These are phyloP conservation scores for Karstenula rhodostoma DNA, from an alignment of 2,329 filamentous ascomycete genomes.

Conservation along the genomic window DNA sequence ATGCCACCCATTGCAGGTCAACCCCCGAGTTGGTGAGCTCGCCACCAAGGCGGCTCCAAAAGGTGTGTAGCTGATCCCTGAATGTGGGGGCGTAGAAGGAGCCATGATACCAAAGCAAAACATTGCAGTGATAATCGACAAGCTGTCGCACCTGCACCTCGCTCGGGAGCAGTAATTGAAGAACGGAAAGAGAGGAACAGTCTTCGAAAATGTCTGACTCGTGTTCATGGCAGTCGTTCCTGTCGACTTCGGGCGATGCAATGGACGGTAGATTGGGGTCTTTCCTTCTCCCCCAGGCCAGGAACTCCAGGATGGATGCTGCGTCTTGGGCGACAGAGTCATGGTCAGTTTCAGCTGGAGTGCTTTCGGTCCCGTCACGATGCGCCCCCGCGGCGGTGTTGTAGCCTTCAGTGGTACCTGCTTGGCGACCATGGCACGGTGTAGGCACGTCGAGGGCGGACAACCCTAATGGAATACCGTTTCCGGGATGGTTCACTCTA, in stretches of 20 bases:
- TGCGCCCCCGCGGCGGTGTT: background rate
- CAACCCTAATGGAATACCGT: background rate
- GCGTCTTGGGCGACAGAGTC: slow-evolving; percentile 51
- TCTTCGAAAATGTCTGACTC: background rate
- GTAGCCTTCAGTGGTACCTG: slow-evolving; percentile 5
- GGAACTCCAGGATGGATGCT: slow-evolving; percentile 57
- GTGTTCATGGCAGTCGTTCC: slow-evolving; percentile 16
- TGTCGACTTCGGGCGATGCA: slow-evolving; percentile 23
- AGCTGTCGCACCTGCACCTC: slow-evolving; percentile 27
- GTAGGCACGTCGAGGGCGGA: too few species aligned
- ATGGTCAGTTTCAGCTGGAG: background rate
- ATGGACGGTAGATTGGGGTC: slow-evolving; percentile 34
- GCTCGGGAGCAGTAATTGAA: slow-evolving; percentile 41
- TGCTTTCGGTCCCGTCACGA: background rate
- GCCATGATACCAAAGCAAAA: slow-evolving; percentile 49
- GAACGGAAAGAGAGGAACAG: slow-evolving; percentile 26
- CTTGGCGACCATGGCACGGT: too few species aligned
- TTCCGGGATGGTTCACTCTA: slow-evolving; percentile 35
- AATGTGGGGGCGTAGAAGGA: too few species aligned
- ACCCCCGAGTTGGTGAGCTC: background rate
- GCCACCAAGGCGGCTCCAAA: too few species aligned
- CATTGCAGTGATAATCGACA: slow-evolving; percentile 44
- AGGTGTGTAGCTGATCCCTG: too few species aligned
- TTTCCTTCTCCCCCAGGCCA: slow-evolving; percentile 58
- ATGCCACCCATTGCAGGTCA: slow-evolving; percentile 53